Evolutionary conservation across 2,329 filamentous ascomycete genomes (phyloP).

Genomic region (Colletotrichum sp.): DNA sequence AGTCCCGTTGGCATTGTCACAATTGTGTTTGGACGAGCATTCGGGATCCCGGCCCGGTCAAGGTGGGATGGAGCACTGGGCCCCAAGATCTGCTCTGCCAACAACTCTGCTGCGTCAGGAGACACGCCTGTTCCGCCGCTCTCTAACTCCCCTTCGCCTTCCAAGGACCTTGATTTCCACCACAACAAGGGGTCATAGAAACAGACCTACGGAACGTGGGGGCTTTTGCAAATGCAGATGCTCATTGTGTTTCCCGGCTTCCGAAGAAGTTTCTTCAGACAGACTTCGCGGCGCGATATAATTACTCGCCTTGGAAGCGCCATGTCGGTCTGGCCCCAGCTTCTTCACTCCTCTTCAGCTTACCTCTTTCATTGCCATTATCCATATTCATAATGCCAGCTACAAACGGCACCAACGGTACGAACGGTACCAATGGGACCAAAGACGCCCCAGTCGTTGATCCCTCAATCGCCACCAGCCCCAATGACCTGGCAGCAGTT

Average conservation of each 20-base stretch:
- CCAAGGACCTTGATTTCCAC: not conserved
- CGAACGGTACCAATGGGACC: not conserved
- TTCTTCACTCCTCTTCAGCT: not conserved
- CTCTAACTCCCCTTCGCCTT: not conserved
- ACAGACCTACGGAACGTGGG: not conserved
- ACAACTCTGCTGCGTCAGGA: not conserved
- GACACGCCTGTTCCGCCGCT: not conserved
- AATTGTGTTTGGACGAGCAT: not conserved
- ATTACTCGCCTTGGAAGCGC: not conserved
- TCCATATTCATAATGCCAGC: not conserved
- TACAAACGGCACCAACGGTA: not conserved
- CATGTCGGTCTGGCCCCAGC: not conserved
- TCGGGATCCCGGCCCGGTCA: not conserved
- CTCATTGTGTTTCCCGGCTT: not conserved
- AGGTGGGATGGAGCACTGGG: not conserved
- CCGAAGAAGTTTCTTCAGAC: not conserved
- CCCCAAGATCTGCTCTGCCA: not conserved
- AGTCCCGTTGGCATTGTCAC: not conserved
- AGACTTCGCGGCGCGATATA: not conserved
- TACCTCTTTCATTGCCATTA: not conserved
- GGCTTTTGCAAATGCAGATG: not conserved
- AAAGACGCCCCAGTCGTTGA: not conserved
- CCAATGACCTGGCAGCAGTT: slow-evolving; percentile 20
- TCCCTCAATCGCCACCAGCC: slow-evolving; percentile 16
- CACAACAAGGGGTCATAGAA: not conserved